Base-by-base conservation (phyloP, 2,329 filamentous ascomycete species). In the Coniochaeta pulveracea region DNA sequence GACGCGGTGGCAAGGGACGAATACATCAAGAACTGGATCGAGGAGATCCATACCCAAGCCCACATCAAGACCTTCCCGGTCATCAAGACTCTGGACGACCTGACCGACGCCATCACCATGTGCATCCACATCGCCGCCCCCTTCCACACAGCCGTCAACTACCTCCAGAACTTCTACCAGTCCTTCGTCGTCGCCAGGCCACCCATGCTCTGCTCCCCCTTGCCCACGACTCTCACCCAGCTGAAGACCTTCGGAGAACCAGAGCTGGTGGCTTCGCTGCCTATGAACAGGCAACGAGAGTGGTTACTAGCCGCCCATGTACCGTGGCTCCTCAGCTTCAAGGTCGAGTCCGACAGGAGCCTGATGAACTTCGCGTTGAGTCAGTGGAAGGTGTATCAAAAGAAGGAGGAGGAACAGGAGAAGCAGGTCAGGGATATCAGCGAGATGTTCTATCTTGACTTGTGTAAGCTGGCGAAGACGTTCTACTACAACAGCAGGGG, bases 51-150 rank as follows among this genome's bases (percentile, higher is more conserved):
- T 25, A 51, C 44, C 3, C 49, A 50, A 8, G 63, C 49, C 5
- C 49, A 50, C 29, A 54, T 67, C 41, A 46, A 51, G 23, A 53
- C 49, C 1, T 68, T 67, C 46, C 63, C 64, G 1, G 47, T 40
- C 2, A 56, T 67, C 38, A 48, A 44, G 18, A 61, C 60, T 0
- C 31, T 65, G 10, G 54, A 60, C 10, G 45, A 55, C 14, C 51
- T 69, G 1, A 47, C 55, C 24, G 60, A 69, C 41, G 61, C 57
- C 4, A 46, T 66, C 17, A 66, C 61, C 15, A 68, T 69, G 64
- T 64, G 61, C 47, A 67, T 69, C 37, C 64, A 69, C 46, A 61
- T 66, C 30, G 65, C 65, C 5, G 54, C 61, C 2, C 62, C 66
- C 0, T 61, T 63, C 39, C 64, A 69, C 46, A 66, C 55, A 4